Evolutionary conservation across 345 rosid species (phyloP).

Genomic region (Lumnitzera littorea): DNA sequence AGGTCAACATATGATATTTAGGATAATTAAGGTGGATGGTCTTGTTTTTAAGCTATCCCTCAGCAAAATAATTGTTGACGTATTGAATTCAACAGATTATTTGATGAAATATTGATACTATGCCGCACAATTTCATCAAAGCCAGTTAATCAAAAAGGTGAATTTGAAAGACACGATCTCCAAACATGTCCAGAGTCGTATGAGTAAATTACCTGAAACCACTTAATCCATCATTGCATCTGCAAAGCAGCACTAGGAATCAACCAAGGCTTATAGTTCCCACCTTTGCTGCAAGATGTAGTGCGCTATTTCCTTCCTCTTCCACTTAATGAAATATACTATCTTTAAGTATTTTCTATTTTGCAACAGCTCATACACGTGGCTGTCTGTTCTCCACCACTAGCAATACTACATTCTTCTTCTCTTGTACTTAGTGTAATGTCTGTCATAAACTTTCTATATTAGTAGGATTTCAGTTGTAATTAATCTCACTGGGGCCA

Average conservation of each 20-base stretch:
- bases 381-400: conserved; percentile 52
- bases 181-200: too few species aligned
- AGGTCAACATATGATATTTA: too few species aligned
- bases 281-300: conserved; percentile 46
- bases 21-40: too few species aligned
- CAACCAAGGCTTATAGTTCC: conserved; percentile 41
- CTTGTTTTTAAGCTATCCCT: too few species aligned
- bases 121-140: too few species aligned
- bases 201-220: conserved; percentile 37
- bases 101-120: too few species aligned
- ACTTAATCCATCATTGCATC: conserved; percentile 60
- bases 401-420: conserved; percentile 28
- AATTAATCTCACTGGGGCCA: too few species aligned
- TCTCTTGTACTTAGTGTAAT: not conserved
- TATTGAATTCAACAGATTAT: too few species aligned
- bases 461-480: too few species aligned
- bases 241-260: conserved; percentile 48
- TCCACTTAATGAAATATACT: conserved; percentile 33
- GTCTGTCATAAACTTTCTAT: not conserved
- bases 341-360: conserved; percentile 13
- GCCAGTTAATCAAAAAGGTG: too few species aligned
- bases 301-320: conserved; percentile 30
- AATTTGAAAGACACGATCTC: too few species aligned
- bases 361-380: conserved; percentile 23
- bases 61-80: too few species aligned